Base-by-base conservation (phyloP, 371 early-diverging fungal genomes). In the Mucor indicus region DNA sequence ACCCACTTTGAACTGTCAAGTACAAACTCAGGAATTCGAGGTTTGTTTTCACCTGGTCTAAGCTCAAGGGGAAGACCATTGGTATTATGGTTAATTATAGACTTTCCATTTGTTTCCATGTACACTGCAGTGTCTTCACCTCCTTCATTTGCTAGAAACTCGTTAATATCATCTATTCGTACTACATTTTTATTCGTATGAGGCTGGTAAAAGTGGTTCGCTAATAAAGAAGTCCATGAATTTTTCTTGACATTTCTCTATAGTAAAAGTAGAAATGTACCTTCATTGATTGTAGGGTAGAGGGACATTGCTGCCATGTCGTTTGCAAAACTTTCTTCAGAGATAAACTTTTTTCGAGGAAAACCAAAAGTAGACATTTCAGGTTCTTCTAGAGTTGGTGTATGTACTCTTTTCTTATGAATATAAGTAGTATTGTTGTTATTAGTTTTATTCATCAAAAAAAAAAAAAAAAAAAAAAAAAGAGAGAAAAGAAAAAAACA, bases 301-400 rank as follows among this genome's bases (percentile, higher is more conserved):
- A 59, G 31, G 20, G 54, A 45, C 60, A 59, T 59, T 13, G 60
- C 60, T 2, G 60, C 60, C 60, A 59, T 53, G 16, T 59, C 60
- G 9, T 32, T 53, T 38, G 60, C 54, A 45, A 59, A 53, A 37
- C 42, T 59, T 21, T 59, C 60, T 54, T 59, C 60, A 7, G 53
- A 59, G 3, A 59, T 46, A 38, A 59, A 59, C 23, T 38, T 59
- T 27, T 59, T 59, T 45, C 50, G 38, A 3, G 60, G 53, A 17
- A 13, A 7, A 27, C 29, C 29, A 27, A 11, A 27, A 11, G 29
- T 5, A 27, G 35, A 5, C n/a, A 15, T 33, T 5, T 9, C 15
- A 13, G n/a, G 6, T 4, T 33, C 9, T 4, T 33, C 9, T 11
- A 11, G 4, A n/a, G 9, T 4, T 9, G 35, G 15, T 9, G 35